Percentiles rank a stretch among this genome's conserved stretches.
These are phyloP conservation scores for Craspedostauros australis DNA, from an alignment of 108 stramenopile species.

Conservation along the genomic window DNA sequence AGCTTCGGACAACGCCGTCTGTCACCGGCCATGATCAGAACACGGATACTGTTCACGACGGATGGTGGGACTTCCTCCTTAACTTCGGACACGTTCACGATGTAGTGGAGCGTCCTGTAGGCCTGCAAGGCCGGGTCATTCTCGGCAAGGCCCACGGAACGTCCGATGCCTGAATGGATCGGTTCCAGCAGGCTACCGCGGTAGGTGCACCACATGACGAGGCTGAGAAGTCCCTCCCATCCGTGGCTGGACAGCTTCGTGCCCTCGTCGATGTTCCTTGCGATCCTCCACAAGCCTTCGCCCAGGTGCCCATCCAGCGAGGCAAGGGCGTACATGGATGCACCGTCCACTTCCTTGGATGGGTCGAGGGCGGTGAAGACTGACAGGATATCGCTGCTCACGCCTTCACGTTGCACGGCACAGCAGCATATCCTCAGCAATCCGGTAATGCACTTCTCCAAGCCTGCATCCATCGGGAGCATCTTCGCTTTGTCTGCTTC, in stretches of 20 bases:
- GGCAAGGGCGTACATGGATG: conserved; percentile 13
- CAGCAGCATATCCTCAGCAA: conserved; percentile 56
- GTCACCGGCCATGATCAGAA: conserved; percentile 58
- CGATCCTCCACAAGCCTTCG: conserved; percentile 78
- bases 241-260: conserved; percentile 38
- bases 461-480: conserved; percentile 38
- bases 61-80: conserved; percentile 42
- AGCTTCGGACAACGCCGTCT: conserved; percentile 62
- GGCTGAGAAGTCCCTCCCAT: conserved; percentile 63
- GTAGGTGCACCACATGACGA: conserved; percentile 62
- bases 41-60: conserved; percentile 38
- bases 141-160: conserved; percentile 44
- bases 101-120: conserved; percentile 69
- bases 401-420: conserved; percentile 41
- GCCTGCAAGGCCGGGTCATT: conserved; percentile 76
- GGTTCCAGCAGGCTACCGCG: conserved; percentile 39
- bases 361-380: conserved; percentile 37
- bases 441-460: conserved; percentile 78
- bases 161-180: conserved; percentile 7
- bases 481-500: conserved; percentile 7
- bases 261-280: conserved; percentile 56
- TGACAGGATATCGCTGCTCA: conserved; percentile 56
- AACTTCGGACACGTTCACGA: conserved; percentile 62
- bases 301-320: conserved; percentile 62
- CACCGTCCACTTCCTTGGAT: conserved; percentile 18